phyloP scores from a whole-genome alignment of 495 filamentous ascomycete genomes.

The Tuber umbilicatum region DNA sequence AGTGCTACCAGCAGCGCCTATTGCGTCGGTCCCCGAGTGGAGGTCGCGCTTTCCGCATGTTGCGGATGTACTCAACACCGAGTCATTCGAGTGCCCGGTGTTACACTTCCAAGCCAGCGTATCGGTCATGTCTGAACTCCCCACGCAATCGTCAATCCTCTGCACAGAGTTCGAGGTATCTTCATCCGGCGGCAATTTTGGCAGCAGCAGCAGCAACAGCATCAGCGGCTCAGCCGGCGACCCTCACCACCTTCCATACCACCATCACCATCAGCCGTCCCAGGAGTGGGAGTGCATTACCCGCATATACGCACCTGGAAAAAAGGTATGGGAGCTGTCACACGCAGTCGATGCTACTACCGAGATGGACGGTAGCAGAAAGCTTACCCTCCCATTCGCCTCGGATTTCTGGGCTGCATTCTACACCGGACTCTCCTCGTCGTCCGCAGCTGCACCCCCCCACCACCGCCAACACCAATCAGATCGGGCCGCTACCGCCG shows the following conservation, averaged over 20 bases:
- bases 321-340: conserved; percentile 38
- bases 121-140: conserved; percentile 31
- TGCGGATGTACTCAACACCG: conserved; percentile 28
- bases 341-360: conserved; percentile 24
- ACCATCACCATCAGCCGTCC: conserved; percentile 20
- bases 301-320: conserved; percentile 39
- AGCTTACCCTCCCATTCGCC: conserved; percentile 39
- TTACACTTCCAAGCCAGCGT: conserved; percentile 36
- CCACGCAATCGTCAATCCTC: conserved; percentile 31
- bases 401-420: conserved; percentile 41
- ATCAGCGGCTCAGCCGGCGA: conserved; percentile 5
- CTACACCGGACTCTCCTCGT: conserved; percentile 35
- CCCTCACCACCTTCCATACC: conserved; percentile 20
- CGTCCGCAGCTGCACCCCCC: not conserved
- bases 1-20: conserved; percentile 18
- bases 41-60: conserved; percentile 35
- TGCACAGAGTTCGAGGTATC: conserved; percentile 37
- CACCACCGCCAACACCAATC: conserved; percentile 12
- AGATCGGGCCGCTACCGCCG: conserved; percentile 15
- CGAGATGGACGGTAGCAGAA: conserved; percentile 29
- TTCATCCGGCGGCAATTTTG: not conserved
- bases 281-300: conserved; percentile 40
- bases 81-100: conserved; percentile 28
- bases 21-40: conserved; percentile 33
- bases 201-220: not conserved